These are phyloP conservation scores for Euphorbia schlechtendalii DNA, from an alignment of 441 rosid species.

Conservation along the genomic window DNA sequence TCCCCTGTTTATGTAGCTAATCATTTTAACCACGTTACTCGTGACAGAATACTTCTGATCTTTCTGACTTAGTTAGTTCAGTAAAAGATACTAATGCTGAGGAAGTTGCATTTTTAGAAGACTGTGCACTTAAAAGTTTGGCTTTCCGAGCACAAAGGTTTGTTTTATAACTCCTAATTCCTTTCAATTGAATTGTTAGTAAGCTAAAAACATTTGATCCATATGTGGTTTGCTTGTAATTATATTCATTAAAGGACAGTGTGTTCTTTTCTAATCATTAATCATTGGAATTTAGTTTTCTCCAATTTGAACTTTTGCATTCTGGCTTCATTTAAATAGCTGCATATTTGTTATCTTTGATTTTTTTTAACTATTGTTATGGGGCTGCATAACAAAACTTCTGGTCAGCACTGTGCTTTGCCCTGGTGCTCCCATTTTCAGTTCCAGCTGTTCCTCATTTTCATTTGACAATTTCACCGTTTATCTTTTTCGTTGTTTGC, in stretches of 20 bases:
- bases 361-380: too few species aligned
- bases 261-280: neutral
- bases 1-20: slow-evolving; percentile 15
- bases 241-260: neutral
- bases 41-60: slow-evolving; percentile 85
- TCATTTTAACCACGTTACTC: slow-evolving; percentile 17
- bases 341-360: too few species aligned
- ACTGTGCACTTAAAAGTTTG: slow-evolving; percentile 57
- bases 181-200: neutral
- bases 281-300: too few species aligned
- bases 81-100: slow-evolving; percentile 91
- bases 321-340: too few species aligned
- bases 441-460: neutral
- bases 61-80: slow-evolving; percentile 93
- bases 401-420: neutral
- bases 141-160: slow-evolving; percentile 92
- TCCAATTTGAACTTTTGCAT: too few species aligned
- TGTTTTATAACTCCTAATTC: neutral
- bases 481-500: slow-evolving; percentile 20
- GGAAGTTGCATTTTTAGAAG: slow-evolving; percentile 82
- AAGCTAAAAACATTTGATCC: too few species aligned
- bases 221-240: neutral
- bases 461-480: slow-evolving; percentile 9
- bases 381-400: too few species aligned
- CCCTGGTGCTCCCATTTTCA: neutral